Conservation (phyloP, 1,139 yeast genomes). For the Scheffersomyces titani region DNA sequence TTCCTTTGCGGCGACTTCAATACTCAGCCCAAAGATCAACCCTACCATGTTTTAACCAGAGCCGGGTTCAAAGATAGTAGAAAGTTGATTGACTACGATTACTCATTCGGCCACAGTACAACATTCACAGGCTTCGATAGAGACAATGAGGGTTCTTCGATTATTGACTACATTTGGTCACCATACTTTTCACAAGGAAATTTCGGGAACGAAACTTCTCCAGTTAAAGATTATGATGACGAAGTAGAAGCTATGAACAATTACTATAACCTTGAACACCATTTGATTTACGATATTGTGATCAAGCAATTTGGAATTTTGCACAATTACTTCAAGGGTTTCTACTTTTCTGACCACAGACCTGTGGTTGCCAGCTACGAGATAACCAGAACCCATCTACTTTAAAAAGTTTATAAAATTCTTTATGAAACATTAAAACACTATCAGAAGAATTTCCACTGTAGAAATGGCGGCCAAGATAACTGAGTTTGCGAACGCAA, state of each 20-base stretch:
- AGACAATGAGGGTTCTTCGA: constrained; percentile 12
- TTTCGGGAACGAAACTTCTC: not conserved
- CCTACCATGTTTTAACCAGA: constrained; percentile 16
- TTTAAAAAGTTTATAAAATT: too few species aligned
- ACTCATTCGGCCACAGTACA: constrained; percentile 16
- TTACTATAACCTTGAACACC: constrained; percentile 2
- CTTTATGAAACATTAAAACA: not conserved
- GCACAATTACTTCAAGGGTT: constrained; percentile 14
- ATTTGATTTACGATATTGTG: constrained; percentile 9
- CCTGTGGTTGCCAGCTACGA: constrained; percentile 24
- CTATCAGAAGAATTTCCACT: not conserved
- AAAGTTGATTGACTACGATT: constrained; percentile 10
- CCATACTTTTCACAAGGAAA: constrained; percentile 10
- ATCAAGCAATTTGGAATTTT: constrained; percentile 19
- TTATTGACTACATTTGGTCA: constrained; percentile 27
- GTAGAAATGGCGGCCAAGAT: not conserved
- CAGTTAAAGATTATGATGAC: not conserved
- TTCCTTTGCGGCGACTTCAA: constrained; percentile 51
- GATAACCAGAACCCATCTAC: constrained; percentile 4
- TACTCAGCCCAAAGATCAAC: constrained; percentile 51
- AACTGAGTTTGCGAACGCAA: not conserved
- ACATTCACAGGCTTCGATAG: constrained; percentile 22
- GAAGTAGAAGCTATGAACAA: not conserved
- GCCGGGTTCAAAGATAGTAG: constrained; percentile 21
- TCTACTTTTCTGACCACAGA: constrained; percentile 24